Evolutionary conservation across 805 yeast genomes (phyloP).

Genomic region (Wickerhamomyces pijperi): DNA sequence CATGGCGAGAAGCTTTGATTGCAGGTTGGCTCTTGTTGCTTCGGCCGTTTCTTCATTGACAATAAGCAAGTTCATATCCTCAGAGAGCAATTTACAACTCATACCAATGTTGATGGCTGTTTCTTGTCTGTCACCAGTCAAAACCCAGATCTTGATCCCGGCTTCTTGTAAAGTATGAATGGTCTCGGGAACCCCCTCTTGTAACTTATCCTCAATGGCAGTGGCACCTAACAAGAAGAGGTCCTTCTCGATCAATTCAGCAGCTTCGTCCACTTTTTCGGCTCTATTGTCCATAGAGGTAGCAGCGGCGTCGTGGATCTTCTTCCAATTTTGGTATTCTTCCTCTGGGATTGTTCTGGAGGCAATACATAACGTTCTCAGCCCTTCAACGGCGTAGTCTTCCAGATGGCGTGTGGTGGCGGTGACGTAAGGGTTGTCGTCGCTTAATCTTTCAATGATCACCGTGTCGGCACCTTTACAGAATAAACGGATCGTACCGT

Average conservation of each 20-base stretch:
- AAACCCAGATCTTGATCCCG: constrained; percentile 94
- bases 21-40: constrained; percentile 63
- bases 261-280: constrained; percentile 73
- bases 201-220: constrained; percentile 95
- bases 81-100: constrained; percentile 90
- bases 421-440: constrained; percentile 65
- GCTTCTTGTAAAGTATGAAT: constrained; percentile 92
- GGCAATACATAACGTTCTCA: constrained; percentile 90
- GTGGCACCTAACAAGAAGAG: constrained; percentile 87
- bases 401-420: constrained; percentile 81
- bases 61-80: constrained; percentile 88
- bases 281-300: constrained; percentile 69
- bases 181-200: constrained; percentile 97
- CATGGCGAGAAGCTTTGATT: constrained; percentile 68
- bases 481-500: constrained; percentile 76
- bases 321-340: constrained; percentile 68
- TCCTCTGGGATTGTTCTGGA: constrained; percentile 66
- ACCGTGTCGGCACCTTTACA: constrained; percentile 99
- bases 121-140: constrained; percentile 97
- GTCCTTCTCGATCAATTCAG: constrained; percentile 76
- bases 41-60: constrained; percentile 78
- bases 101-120: constrained; percentile 97
- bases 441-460: constrained; percentile 70
- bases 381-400: constrained; percentile 93
- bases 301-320: constrained; percentile 63